Evolutionary conservation across 1,284 basidiomycete species (phyloP), one percentile per base, ranked within the genome.

Genomic region (Wolfiporia cocos): DNA sequence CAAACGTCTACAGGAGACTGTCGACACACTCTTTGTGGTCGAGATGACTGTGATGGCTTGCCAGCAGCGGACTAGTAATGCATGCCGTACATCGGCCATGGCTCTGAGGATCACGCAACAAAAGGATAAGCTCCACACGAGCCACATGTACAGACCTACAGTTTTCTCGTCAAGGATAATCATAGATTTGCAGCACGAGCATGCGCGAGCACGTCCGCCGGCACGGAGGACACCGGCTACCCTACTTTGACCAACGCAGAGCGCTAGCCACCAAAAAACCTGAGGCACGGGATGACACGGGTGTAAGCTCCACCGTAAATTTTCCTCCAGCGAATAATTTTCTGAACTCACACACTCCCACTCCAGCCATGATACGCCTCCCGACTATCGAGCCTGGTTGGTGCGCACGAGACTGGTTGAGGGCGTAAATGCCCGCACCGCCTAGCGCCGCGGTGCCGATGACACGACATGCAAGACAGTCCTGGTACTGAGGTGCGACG

Each of bases 391-490:
- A 61, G 7, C 65, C 65, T 1, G 65, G 65, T 12, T 60, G 59
- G 34, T 61, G 56, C 11, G 63, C 57, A 2, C 65, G 61, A 24
- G 65, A 63, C 47, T 54, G 50, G 29, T 59, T 55, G 15, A 67
- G 50, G 3, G 63, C 64, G 39, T 65, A 64, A 19, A 65, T 17
- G 4, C 65, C 65, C 11, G 61, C 55, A 7, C 50, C 62, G 19
- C 53, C 63, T 1, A 67, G 49, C 4, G 65, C 59, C 37, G 53
- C 52, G 18, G 62, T 57, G n/a, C 63, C 62, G 38, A 69, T 57
- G 34, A 66, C 50, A 26, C 62, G 58, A 28, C 61, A 68, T 6
- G 59, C 49, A 4, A 73, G 52, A 49, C 73, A 57, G 54, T 75
- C 58, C 44, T 71, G 28, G 47, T 58, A 30, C 12, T 14, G 17